These are phyloP conservation scores for Saturnispora mendoncae DNA, from an alignment of 805 yeast species.

Conservation along the genomic window DNA sequence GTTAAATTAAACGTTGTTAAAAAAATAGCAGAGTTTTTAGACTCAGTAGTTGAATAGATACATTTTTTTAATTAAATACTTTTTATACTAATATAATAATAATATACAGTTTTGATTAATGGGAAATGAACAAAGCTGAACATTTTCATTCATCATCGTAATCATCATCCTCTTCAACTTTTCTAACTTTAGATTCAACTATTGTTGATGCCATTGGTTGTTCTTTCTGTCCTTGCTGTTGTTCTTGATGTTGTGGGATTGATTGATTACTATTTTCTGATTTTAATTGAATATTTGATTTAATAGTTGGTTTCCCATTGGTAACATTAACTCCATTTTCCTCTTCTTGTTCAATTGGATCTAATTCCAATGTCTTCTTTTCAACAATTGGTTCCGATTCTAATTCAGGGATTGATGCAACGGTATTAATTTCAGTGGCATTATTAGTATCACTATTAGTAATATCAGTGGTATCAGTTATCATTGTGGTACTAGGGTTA, in stretches of 20 bases:
- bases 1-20: constrained; percentile 53
- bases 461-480: no score
- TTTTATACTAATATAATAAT: neutral
- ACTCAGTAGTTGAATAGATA: constrained; percentile 34
- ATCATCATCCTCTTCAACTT: constrained; percentile 31
- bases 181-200: constrained; percentile 19
- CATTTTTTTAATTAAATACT: neutral
- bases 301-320: no score
- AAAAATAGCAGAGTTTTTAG: constrained; percentile 51
- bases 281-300: no score
- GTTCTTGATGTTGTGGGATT: neutral
- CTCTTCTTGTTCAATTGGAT: constrained; percentile 28
- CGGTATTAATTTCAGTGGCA: no score
- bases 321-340: constrained; percentile 11
- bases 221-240: neutral
- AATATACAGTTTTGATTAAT: neutral
- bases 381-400: neutral
- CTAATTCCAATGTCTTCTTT: constrained; percentile 20
- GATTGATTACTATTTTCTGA: no score
- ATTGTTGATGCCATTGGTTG: no score
- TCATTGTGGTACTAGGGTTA: no score
- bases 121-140: no score
- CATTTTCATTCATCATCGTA: constrained; percentile 29
- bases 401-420: no score
- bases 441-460: no score